Conservation (phyloP, 257 asterid genomes). For the Paulownia fortunei region DNA sequence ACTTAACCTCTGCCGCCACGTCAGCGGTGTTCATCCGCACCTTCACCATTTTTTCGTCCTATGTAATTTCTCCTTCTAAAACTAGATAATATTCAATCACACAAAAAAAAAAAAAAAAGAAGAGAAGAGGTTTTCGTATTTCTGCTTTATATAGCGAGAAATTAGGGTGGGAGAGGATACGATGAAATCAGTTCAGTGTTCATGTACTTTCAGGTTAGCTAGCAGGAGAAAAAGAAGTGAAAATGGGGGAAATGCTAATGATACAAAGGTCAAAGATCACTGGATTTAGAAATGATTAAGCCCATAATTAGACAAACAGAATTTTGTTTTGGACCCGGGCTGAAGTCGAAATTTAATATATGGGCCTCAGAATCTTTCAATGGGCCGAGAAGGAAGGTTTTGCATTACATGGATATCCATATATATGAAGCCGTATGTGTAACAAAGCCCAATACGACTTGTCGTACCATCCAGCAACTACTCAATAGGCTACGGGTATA, state of each 20-base stretch:
- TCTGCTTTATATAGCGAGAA: neutral
- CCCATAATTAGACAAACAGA: neutral
- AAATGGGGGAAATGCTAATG: neutral
- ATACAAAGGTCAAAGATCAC: too few relatives aligned
- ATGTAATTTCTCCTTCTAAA: neutral
- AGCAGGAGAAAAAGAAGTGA: neutral
- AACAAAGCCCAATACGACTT: neutral
- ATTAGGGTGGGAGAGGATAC: neutral
- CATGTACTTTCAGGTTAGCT: neutral
- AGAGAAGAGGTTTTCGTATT: neutral
- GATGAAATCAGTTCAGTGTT: neutral
- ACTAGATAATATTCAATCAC: slow-evolving; percentile 19
- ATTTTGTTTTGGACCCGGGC: neutral
- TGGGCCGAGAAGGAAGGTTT: neutral
- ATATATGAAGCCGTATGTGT: neutral
- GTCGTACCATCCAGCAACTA: neutral
- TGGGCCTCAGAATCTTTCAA: neutral
- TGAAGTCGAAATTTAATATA: neutral
- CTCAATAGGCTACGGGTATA: too few relatives aligned
- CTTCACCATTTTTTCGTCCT: slow-evolving; percentile 75
- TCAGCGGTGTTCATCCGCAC: slow-evolving; percentile 99
- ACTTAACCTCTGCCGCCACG: slow-evolving; percentile 99
- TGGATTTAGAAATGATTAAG: neutral
- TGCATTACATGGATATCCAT: neutral
- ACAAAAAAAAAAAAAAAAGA: too few relatives aligned